phyloP scores from a whole-genome alignment of 768 basidiomycete species.

The Kwoniella shandongensis region DNA sequence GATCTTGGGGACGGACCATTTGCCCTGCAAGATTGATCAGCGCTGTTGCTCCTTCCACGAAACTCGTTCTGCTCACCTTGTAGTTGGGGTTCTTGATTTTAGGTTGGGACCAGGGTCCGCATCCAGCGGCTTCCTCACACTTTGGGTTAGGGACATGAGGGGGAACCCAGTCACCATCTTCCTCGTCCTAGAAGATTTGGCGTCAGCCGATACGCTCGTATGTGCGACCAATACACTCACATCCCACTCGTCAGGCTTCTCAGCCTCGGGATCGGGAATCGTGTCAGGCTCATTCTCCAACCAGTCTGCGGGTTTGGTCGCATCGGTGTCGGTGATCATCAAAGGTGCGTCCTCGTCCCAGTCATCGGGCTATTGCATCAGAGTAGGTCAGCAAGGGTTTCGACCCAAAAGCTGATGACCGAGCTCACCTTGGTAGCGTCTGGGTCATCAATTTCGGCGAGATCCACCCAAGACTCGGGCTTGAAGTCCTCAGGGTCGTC shows the following conservation, averaged over 20 bases:
- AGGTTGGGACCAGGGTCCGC: conserved; percentile 92
- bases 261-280: conserved; percentile 77
- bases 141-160: conserved; percentile 86
- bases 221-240: conserved; percentile 24
- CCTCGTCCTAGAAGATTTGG: conserved; percentile 64
- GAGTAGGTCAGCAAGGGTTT: conserved; percentile 15
- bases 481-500: conserved; percentile 89
- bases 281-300: conserved; percentile 78
- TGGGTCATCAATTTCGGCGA: conserved; percentile 78
- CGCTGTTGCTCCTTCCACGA: background rate
- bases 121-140: conserved; percentile 85
- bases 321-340: conserved; percentile 83
- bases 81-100: conserved; percentile 87
- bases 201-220: background rate
- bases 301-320: conserved; percentile 91
- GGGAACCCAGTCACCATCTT: conserved; percentile 97
- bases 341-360: conserved; percentile 98
- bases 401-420: background rate
- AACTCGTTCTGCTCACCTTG: conserved; percentile 58
- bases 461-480: conserved; percentile 90
- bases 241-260: conserved; percentile 99
- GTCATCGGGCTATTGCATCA: conserved; percentile 68
- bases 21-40: conserved; percentile 61
- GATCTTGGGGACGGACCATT: conserved; percentile 91
- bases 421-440: conserved; percentile 71